Conservation (phyloP, 345 rosid genomes). For the Dipteronia sinensis region DNA sequence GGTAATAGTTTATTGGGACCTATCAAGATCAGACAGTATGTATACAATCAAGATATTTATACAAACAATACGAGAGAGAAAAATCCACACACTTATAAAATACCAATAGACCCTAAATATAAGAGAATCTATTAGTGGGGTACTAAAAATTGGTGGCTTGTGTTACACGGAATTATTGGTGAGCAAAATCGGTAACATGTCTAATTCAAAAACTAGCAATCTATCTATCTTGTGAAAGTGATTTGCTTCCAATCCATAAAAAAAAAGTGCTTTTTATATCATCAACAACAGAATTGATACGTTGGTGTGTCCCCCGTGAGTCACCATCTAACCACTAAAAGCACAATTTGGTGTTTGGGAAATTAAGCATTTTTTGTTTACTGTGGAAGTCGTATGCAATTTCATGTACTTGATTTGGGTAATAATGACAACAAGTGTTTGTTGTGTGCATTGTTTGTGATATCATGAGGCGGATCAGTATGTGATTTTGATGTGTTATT, state of each 20-base stretch:
- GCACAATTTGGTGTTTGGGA: background rate
- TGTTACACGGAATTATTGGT: background rate
- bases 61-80: too few species aligned
- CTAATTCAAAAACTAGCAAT: background rate
- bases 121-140: background rate
- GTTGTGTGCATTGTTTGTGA: background rate
- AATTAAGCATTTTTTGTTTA: background rate
- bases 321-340: background rate
- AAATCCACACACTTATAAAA: too few species aligned
- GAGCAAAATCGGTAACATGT: background rate
- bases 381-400: background rate
- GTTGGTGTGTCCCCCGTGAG: slow-evolving; percentile 2
- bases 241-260: background rate
- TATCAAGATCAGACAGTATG: too few species aligned
- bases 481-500: background rate
- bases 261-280: background rate
- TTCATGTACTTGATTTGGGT: background rate
- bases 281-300: background rate
- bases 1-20: too few species aligned
- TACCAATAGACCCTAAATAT: too few species aligned
- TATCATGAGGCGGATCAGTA: background rate
- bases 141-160: background rate
- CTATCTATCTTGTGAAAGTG: background rate
- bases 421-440: background rate
- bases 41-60: too few species aligned